phyloP scores from a whole-genome alignment of 176 grass and related monocot genomes.

The Cocos nucifera region DNA sequence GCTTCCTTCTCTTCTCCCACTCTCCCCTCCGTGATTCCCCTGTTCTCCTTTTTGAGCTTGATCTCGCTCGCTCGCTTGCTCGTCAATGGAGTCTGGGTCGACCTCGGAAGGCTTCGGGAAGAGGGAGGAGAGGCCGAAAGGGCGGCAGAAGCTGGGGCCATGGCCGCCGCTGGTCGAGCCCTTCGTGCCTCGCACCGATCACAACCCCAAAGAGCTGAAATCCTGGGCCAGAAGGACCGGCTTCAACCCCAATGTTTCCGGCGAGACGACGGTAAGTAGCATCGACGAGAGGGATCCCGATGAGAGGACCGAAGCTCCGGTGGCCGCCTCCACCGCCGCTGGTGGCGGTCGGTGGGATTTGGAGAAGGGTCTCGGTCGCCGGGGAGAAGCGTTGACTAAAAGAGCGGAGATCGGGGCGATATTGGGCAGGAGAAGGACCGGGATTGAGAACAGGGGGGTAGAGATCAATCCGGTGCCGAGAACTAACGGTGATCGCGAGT shows the following conservation, averaged over 20 bases:
- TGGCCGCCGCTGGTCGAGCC: constrained; percentile 48
- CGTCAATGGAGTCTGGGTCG: constrained; percentile 22
- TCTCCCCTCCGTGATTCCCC: background rate
- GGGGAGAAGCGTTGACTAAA: background rate
- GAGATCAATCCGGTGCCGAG: background rate
- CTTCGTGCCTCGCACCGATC: constrained; percentile 56
- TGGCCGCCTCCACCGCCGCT: constrained; percentile 9
- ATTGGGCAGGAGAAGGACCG: background rate
- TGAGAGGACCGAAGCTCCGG: constrained; percentile 1
- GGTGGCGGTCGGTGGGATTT: constrained; percentile 14
- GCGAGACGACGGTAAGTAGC: constrained; percentile 31
- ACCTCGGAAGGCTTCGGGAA: constrained; percentile 11
- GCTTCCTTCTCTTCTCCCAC: constrained; percentile 2
- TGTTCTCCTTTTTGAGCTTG: background rate
- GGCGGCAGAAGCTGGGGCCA: constrained; percentile 17
- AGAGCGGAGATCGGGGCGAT: constrained; percentile 33
- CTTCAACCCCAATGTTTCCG: constrained; percentile 57
- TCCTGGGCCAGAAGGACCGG: constrained; percentile 91
- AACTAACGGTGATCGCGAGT: no score
- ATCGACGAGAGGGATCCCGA: constrained; percentile 2
- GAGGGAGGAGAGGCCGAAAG: background rate
- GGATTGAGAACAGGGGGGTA: background rate
- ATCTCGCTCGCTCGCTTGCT: constrained; percentile 1
- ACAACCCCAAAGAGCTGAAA: constrained; percentile 71
- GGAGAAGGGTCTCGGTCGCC: constrained; percentile 17